Evolutionary conservation across 2,329 filamentous ascomycete genomes (phyloP).

Genomic region (Amauroascus verrucosus): DNA sequence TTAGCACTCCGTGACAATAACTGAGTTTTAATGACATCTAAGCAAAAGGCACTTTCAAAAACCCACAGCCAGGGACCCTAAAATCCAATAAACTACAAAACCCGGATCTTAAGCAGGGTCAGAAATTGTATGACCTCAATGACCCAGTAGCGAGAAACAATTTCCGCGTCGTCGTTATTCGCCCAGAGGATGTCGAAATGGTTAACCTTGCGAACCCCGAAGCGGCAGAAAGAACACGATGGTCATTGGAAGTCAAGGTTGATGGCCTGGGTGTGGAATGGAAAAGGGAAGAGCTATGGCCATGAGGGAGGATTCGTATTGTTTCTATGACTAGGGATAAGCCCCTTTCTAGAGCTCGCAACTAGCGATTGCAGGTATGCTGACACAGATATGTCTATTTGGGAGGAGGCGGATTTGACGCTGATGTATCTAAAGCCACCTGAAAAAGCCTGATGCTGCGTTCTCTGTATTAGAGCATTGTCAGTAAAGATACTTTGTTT

Average conservation of each 20-base stretch:
- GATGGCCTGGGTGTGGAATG: constrained; percentile 41
- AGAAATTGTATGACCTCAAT: constrained; percentile 59
- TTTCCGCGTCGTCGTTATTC: constrained; percentile 80
- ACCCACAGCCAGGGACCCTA: constrained; percentile 56
- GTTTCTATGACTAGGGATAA: no score
- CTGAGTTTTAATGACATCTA: neutral
- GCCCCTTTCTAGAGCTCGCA: neutral
- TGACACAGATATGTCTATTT: neutral
- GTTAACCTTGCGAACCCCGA: constrained; percentile 60
- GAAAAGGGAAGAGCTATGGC: constrained; percentile 62
- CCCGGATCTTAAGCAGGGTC: constrained; percentile 42
- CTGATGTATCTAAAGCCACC: neutral
- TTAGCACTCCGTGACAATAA: neutral
- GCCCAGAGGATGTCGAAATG: constrained; percentile 65
- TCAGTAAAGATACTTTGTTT: neutral
- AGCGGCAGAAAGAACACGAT: constrained; percentile 55
- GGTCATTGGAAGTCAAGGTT: constrained; percentile 46
- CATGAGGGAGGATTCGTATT: no score
- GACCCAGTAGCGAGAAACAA: constrained; percentile 61
- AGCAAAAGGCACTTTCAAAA: constrained; percentile 53
- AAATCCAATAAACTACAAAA: constrained; percentile 36
- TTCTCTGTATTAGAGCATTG: neutral
- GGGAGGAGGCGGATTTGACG: neutral
- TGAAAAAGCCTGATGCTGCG: neutral
- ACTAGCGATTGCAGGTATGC: neutral